Conservation (phyloP, 441 rosid genomes). For the Gossypium gossypioides region DNA sequence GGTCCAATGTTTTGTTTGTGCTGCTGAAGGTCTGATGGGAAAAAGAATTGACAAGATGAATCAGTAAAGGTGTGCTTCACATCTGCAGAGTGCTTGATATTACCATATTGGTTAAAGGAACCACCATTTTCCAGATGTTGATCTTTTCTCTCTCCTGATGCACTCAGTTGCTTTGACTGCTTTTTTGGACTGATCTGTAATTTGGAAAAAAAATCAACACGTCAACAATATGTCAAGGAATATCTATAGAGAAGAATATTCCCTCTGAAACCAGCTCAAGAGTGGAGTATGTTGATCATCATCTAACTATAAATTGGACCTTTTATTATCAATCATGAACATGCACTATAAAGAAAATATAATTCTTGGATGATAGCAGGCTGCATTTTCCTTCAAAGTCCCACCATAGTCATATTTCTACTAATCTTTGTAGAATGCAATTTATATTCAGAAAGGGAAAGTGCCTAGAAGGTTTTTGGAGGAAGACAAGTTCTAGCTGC, state of each 20-base stretch:
- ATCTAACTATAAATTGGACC: neutral
- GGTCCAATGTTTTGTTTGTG: slow-evolving; percentile 19
- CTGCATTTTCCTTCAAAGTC: neutral
- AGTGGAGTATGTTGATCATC: neutral
- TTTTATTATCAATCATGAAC: neutral
- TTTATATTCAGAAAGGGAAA: neutral
- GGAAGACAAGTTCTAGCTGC: neutral
- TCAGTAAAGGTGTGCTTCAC: slow-evolving; percentile 18
- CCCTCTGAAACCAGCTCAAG: neutral
- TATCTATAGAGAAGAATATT: slow-evolving; percentile 1
- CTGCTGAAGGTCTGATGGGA: slow-evolving; percentile 25
- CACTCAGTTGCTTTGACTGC: slow-evolving; percentile 32
- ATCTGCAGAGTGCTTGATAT: slow-evolving; percentile 29
- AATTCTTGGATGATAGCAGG: neutral
- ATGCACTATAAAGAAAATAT: neutral
- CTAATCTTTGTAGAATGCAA: neutral
- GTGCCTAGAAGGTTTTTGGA: neutral
- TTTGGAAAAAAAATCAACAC: slow-evolving; percentile 9
- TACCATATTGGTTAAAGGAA: slow-evolving; percentile 29
- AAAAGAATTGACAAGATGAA: slow-evolving; percentile 23
- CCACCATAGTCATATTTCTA: neutral
- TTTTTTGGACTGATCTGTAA: slow-evolving; percentile 37
- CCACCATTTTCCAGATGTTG: slow-evolving; percentile 31
- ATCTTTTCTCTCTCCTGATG: slow-evolving; percentile 37
- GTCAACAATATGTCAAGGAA: neutral